Evolutionary conservation across 1,284 basidiomycete species (phyloP).

Genomic region (Tilletia indica): DNA sequence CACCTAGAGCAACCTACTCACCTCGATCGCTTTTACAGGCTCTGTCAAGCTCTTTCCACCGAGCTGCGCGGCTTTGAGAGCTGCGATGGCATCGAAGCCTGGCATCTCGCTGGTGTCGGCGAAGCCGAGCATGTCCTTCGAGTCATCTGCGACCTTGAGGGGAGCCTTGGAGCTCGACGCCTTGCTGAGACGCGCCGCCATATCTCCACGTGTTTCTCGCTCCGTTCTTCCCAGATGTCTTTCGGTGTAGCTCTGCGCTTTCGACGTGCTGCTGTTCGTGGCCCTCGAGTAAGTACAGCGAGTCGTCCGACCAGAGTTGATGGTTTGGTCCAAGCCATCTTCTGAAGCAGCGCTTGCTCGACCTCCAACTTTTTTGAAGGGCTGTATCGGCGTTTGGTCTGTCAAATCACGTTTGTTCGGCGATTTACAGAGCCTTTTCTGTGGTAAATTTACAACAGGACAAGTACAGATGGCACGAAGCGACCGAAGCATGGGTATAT

Average conservation of each 20-base stretch:
- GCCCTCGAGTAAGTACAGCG: too few relatives aligned
- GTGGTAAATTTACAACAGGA: neutral
- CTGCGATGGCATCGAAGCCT: conserved; percentile 9
- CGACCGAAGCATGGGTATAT: neutral
- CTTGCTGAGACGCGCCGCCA: too few relatives aligned
- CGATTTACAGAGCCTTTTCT: neutral
- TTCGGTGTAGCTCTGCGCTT: too few relatives aligned
- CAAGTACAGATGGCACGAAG: neutral
- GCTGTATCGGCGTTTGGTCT: neutral
- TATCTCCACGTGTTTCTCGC: too few relatives aligned
- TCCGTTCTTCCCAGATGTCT: too few relatives aligned
- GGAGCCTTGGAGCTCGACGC: too few relatives aligned
- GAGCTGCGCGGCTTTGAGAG: conserved; percentile 10
- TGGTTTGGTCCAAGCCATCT: neutral
- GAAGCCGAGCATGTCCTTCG: neutral
- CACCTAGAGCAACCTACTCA: conserved; percentile 34
- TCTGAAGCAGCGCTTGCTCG: neutral
- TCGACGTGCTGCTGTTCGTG: too few relatives aligned
- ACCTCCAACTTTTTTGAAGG: neutral
- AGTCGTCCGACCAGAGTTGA: too few relatives aligned
- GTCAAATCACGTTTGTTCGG: neutral
- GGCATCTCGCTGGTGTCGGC: neutral
- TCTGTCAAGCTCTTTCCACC: conserved; percentile 57
- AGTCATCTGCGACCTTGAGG: neutral
- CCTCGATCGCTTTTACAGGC: conserved; percentile 62